Evolutionary conservation across 306 rosid genomes (phyloP), one percentile per base, ranked within the genome.

Genomic region (Astragalus membranaceus): DNA sequence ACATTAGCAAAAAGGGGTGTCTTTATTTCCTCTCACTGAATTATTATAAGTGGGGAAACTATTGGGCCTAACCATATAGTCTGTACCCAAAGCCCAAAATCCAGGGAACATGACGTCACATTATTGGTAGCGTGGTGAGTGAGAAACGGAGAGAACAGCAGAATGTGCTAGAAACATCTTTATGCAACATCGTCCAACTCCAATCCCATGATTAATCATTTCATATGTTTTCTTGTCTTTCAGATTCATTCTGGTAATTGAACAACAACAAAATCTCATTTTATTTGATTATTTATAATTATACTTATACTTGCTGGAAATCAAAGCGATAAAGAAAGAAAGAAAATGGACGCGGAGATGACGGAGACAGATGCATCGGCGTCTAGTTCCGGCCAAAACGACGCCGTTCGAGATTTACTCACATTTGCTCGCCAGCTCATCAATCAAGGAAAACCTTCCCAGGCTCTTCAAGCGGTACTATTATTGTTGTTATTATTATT

Each of bases 381-480:
- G 7, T 77, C 80, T 0, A 70, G 55, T 69, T 48, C 81, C 60
- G 69, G 65, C 65, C 72, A 43, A 26, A 64, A 44, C 29, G 83
- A 79, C 79, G 75, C 6, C 78, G 77, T 78, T 8, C 67, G 79
- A 10, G 86, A 91, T 69, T 82, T 95, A 8, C 91, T 95, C 79
- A 51, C 88, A 81, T 85, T 91, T 84, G 96, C 97, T 71, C 88
- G 93, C 15, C 96, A 85, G 37, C 82, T 95, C 72, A 85, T 91
- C 78, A 75, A 67, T 75, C 85, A 95, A 80, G 97, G 97, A 26
- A 87, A 91, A 36, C 96, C 96, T 70, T 76, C 96, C 10, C 96
- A 88, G 81, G 97, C 99, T 26, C 96, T 95, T 64, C 92, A 91
- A 80, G 95, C 96, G 87, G 97, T 82, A 78, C 30, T 26, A 26